Evolutionary conservation across 169 alveolate genomes (phyloP).

Genomic region (Ichthyophthirius multifiliis): DNA sequence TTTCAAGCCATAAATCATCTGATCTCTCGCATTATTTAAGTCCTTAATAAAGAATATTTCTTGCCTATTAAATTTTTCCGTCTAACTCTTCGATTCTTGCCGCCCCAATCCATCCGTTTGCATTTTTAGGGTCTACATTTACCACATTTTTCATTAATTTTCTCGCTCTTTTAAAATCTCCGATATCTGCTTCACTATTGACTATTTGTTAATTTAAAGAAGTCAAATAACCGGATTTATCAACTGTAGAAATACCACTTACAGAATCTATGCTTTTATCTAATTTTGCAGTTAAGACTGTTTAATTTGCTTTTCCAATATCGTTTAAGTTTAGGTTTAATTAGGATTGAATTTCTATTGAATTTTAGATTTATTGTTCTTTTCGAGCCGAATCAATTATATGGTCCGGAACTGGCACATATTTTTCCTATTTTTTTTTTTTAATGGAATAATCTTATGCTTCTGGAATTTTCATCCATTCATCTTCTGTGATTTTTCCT

Average conservation of each 20-base stretch:
- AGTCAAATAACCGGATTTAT: conserved; percentile 95
- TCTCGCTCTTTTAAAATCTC: conserved; percentile 95
- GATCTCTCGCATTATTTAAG: conserved; percentile 94
- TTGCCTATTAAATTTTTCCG: conserved; percentile 93
- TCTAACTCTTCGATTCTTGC: conserved; percentile 98
- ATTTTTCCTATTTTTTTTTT: conserved; percentile 88
- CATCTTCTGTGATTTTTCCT: conserved; percentile 85
- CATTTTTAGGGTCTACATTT: conserved; percentile 94
- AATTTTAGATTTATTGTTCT: conserved; percentile 47
- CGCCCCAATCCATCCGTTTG: conserved; percentile 99
- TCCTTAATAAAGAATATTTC: conserved; percentile 95
- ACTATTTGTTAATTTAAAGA: conserved; percentile 84
- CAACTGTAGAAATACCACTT: conserved; percentile 94
- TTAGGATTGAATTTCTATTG: conserved; percentile 49
- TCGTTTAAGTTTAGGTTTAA: conserved; percentile 79
- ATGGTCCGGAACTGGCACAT: conserved; percentile 92
- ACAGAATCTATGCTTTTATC: conserved; percentile 93
- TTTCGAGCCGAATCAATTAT: conserved; percentile 66
- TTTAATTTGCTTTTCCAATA: conserved; percentile 93
- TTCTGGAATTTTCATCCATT: conserved; percentile 98
- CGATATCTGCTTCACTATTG: conserved; percentile 89
- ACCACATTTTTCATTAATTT: conserved; percentile 87
- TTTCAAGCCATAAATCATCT: conserved; percentile 99
- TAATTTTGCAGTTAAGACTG: conserved; percentile 90
- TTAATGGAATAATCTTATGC: conserved; percentile 88